Conservation (phyloP, 768 basidiomycete species). For the Bullera alba region DNA sequence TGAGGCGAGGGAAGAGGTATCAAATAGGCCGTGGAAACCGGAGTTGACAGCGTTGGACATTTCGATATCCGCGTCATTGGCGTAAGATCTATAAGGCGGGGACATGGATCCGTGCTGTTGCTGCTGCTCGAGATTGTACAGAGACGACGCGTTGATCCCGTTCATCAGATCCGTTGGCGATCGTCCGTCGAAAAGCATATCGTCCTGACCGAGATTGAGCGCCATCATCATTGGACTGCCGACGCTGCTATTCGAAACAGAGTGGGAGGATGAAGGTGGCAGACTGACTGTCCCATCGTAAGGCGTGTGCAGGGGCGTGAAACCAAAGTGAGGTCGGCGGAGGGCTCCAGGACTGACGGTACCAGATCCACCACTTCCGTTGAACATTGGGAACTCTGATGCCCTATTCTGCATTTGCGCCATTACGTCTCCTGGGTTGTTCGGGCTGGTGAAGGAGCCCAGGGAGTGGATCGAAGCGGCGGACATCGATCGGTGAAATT, state of each 20-base stretch:
- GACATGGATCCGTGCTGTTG: conserved; percentile 9
- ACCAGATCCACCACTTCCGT: neutral
- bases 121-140: conserved; percentile 6
- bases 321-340: conserved; percentile 23
- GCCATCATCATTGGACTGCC: conserved; percentile 11
- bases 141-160: conserved; percentile 7
- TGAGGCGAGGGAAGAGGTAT: conserved; percentile 19
- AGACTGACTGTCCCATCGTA: neutral
- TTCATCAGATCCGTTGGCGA: conserved; percentile 17
- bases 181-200: conserved; percentile 16
- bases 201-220: conserved; percentile 10
- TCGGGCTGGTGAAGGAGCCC: neutral
- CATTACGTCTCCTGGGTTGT: neutral
- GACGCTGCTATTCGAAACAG: conserved; percentile 14
- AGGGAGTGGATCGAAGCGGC: conserved; percentile 13
- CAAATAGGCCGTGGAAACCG: conserved; percentile 26
- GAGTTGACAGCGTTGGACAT: conserved; percentile 23
- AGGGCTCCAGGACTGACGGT: conserved; percentile 34
- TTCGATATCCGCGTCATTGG: conserved; percentile 20
- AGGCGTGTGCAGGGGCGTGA: conserved; percentile 6
- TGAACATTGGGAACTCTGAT: neutral
- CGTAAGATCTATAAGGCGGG: too few species aligned
- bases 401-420: neutral
- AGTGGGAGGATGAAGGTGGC: too few species aligned
- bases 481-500: conserved; percentile 19